Evolutionary conservation across 2,329 filamentous ascomycete genomes (phyloP).

Genomic region (Aulographum hederae): DNA sequence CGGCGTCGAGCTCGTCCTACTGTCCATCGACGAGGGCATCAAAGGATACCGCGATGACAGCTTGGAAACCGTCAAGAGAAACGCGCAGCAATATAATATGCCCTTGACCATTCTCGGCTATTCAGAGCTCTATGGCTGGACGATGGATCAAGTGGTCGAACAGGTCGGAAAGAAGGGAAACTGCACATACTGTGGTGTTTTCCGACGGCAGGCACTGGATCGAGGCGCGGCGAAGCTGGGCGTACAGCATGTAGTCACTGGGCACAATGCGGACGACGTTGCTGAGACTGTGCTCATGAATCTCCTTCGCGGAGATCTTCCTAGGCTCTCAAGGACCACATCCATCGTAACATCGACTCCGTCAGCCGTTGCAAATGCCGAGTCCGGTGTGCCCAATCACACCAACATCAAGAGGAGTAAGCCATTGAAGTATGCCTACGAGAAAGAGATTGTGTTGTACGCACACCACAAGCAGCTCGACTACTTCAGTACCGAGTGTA

Average conservation of each 20-base stretch:
- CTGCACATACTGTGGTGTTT: slow-evolving; percentile 97
- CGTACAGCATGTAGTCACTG: slow-evolving; percentile 88
- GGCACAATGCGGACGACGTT: slow-evolving; percentile 93
- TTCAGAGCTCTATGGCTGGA: slow-evolving; percentile 90
- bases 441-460: slow-evolving; percentile 97
- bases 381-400: slow-evolving; percentile 22
- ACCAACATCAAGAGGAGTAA: slow-evolving; percentile 91
- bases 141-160: slow-evolving; percentile 96
- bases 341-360: slow-evolving; percentile 55
- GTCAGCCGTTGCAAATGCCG: slow-evolving; percentile 35
- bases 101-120: slow-evolving; percentile 84
- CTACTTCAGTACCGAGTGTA: slow-evolving; percentile 97
- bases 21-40: slow-evolving; percentile 95
- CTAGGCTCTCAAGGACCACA: slow-evolving; percentile 71
- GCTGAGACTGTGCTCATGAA: slow-evolving; percentile 99
- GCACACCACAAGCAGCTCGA: slow-evolving; percentile 93
- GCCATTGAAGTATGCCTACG: slow-evolving; percentile 93
- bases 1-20: slow-evolving; percentile 64
- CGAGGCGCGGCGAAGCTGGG: slow-evolving; percentile 73
- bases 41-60: slow-evolving; percentile 93
- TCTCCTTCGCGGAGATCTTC: slow-evolving; percentile 72
- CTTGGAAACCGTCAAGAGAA: slow-evolving; percentile 88
- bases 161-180: slow-evolving; percentile 96
- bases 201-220: slow-evolving; percentile 82
- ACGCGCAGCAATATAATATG: slow-evolving; percentile 82